Percentiles rank a stretch among this genome's conserved stretches.
Conservation (phyloP, 148 eudicot genomes). For the Fagopyrum homotropicum region DNA sequence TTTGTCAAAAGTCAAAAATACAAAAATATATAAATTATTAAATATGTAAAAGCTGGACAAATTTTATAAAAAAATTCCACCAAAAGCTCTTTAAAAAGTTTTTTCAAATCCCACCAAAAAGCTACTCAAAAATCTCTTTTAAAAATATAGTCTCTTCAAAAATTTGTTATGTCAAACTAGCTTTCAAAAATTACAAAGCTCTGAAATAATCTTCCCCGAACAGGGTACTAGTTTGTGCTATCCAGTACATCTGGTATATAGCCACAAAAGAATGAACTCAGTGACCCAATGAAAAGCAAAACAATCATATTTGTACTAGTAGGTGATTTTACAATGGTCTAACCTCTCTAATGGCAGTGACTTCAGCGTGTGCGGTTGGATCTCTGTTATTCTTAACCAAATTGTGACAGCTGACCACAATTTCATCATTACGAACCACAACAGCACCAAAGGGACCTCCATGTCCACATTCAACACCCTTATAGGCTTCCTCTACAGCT, state of each 20-base stretch:
- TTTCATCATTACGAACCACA: slow-evolving; percentile 1
- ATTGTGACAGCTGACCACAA: slow-evolving; percentile 29
- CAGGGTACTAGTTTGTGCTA: not conserved
- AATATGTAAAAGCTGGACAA: no score
- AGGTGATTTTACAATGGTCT: not conserved
- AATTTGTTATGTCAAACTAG: no score
- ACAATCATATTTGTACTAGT: not conserved
- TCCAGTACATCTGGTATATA: not conserved
- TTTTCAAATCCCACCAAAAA: no score
- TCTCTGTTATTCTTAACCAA: slow-evolving; percentile 5
- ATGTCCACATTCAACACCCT: slow-evolving; percentile 13
- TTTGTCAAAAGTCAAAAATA: no score
- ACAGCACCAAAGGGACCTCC: slow-evolving; percentile 10
- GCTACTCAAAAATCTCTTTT: no score
- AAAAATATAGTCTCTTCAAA: no score
- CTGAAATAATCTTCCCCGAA: no score
- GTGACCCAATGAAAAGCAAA: not conserved
- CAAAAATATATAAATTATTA: no score
- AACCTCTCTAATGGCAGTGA: slow-evolving; percentile 12
- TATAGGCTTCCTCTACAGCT: slow-evolving; percentile 14
- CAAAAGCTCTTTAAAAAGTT: no score
- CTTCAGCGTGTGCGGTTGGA: slow-evolving; percentile 14
- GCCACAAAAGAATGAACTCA: not conserved
- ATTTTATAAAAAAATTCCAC: no score
- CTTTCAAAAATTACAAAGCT: no score